Base-by-base conservation (phyloP, 2,329 filamentous ascomycete species). In the Knufia fluminis region DNA sequence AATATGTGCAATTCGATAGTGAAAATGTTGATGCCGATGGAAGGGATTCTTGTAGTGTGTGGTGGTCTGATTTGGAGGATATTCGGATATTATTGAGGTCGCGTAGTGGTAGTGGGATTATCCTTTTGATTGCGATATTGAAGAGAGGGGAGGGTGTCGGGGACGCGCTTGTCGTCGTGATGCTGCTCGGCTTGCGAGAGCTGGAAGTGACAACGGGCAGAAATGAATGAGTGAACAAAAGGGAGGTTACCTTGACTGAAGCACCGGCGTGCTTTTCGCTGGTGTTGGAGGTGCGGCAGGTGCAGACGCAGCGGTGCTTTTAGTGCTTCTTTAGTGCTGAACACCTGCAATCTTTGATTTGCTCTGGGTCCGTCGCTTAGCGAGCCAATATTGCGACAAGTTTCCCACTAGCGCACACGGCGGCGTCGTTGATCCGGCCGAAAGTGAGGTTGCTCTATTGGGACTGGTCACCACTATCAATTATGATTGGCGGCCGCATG, bases 1-100 rank as follows among this genome's bases (percentile, higher is more conserved):
- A 52, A 50, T 46, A 46, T 20, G 52, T 52, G 50, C 38, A 54
- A 52, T 45, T 54, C 48, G 45, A 24, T n/a, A 4, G 33, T 40
- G 40, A 9, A 16, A 26, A 41, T 10, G 14, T 43, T 7, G 16
- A 19, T 20, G 14, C n/a, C 40, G n/a, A 23, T 6, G n/a, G 19
- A 26, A 23, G 12, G 43, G 17, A 22, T 10, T 46, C 10, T 3
- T 16, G n/a, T 20, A 16, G 23, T 12, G 8, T 3, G 41, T 17
- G 17, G n/a, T n/a, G 19, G n/a, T 23, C 12, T 16, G 41, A 14
- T 16, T 16, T 14, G 41, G 12, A 12, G n/a, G 10, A 17, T 16
- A 14, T 8, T 36, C 6, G 33, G n/a, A 36, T 36, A 36, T 8
- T 36, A 36, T 36, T 7, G 22, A 43, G 19, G n/a, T 24, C 40